Evolutionary conservation across 164 flowering plant species (phyloP).

Genomic region (Chimonanthus praecox): DNA sequence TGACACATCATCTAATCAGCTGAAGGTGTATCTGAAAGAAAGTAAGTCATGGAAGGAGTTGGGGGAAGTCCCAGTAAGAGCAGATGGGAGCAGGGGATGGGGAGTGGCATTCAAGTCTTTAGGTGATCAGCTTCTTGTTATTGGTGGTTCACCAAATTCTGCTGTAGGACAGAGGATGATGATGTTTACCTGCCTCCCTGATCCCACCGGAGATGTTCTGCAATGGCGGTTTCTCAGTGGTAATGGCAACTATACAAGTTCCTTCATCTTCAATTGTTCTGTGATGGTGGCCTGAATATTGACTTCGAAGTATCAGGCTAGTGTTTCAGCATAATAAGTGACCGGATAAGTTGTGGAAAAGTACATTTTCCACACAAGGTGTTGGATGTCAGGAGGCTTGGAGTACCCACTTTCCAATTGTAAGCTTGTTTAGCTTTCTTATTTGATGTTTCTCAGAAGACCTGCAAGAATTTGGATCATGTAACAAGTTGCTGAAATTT

Average conservation of each 20-base stretch:
- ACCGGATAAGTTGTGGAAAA: background rate
- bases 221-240: slow-evolving; percentile 46
- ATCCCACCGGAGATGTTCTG: slow-evolving; percentile 29
- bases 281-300: slow-evolving; percentile 44
- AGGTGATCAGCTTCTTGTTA: slow-evolving; percentile 65
- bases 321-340: background rate
- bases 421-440: background rate
- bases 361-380: background rate
- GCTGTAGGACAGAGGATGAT: slow-evolving; percentile 31
- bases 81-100: slow-evolving; percentile 67
- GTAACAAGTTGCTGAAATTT: background rate
- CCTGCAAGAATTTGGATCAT: background rate
- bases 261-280: slow-evolving; percentile 62
- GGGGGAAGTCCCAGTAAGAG: slow-evolving; percentile 65
- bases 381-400: background rate
- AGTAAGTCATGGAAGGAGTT: slow-evolving; percentile 60
- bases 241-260: slow-evolving; percentile 13
- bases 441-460: background rate
- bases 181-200: slow-evolving; percentile 55
- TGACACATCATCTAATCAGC: slow-evolving; percentile 55
- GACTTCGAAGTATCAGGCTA: background rate
- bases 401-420: background rate
- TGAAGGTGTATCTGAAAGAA: slow-evolving; percentile 53
- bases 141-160: slow-evolving; percentile 40
- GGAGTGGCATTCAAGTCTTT: slow-evolving; percentile 85